Base-by-base conservation (phyloP, 768 basidiomycete species). In the Macrolepiota fuliginosa region DNA sequence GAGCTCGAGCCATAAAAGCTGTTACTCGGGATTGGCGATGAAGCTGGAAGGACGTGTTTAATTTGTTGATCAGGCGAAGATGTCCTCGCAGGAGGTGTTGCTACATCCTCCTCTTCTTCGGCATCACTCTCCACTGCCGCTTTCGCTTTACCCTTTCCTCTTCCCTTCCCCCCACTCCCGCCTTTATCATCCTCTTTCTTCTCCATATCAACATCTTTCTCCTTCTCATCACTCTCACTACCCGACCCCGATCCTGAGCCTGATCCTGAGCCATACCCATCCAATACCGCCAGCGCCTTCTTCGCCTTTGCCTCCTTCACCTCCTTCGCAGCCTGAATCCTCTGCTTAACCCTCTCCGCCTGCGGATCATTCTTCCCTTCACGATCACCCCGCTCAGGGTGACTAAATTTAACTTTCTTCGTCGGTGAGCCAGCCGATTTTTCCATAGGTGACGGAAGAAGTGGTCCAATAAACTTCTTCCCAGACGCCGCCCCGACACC, bases 381-480 rank as follows among this genome's bases (percentile, higher is more conserved):
- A 17, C 22, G 22, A 12, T 37, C 46, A 19, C 3, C 17, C 11
- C 12, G 27, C 12, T 53, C 62, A 56, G 25, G 53, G 32, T 55
- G 60, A 9, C 49, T n/a, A 9, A 27, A 27, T 36, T 58, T 64
- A 17, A 57, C 29, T n/a, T 65, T 65, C 60, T 69, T 63, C 61
- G 65, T 54, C n/a, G 72, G 62, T 71, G 73, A 42, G 29, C 46
- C 57, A 69, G 45, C 60, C 63, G 58, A 51, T 36, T 71, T 71
- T 51, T 66, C 75, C 66, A 65, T 45, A 22, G 77, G 71, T 0
- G 87, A 81, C 13, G 90, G 89, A 32, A 89, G 75, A 45, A 83
- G 70, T 24, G 90, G 90, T 2, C 88, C 90, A 64, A 90, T 88
- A 67, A 90, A 86, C 19, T 49, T 55, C 17, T 13, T 9, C 9